Evolutionary conservation across 2,329 filamentous ascomycete genomes (phyloP).

Genomic region (Fusarium sp.): DNA sequence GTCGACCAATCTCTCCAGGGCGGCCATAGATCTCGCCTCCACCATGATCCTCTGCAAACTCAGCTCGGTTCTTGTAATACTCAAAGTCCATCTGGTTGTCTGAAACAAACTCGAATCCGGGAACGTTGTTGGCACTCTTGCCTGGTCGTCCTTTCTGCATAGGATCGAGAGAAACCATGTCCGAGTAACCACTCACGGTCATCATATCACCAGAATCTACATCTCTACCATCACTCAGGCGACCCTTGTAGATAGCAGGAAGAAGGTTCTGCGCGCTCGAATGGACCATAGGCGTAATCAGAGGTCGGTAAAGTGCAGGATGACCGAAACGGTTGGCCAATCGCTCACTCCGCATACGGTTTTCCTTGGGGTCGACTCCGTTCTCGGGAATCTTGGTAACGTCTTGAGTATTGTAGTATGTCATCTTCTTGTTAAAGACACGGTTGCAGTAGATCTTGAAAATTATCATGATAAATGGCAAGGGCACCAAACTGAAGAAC

Average conservation of each 20-base stretch:
- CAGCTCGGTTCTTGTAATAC: constrained; percentile 89
- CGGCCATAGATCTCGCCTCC: constrained; percentile 76
- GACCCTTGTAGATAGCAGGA: constrained; percentile 85
- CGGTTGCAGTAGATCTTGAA: constrained; percentile 89
- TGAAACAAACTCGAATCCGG: constrained; percentile 90
- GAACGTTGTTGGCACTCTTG: constrained; percentile 58
- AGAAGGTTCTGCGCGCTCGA: constrained; percentile 89
- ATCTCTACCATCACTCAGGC: constrained; percentile 74
- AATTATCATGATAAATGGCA: constrained; percentile 79
- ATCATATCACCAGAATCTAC: constrained; percentile 65
- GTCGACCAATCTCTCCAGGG: constrained; percentile 67
- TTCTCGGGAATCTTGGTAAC: constrained; percentile 59
- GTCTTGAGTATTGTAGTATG: constrained; percentile 80
- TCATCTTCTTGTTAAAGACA: constrained; percentile 81
- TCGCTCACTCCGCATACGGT: constrained; percentile 70
- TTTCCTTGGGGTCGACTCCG: constrained; percentile 60
- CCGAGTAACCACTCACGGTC: constrained; percentile 79
- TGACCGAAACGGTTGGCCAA: constrained; percentile 86
- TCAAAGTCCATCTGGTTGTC: constrained; percentile 90
- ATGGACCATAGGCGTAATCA: constrained; percentile 96
- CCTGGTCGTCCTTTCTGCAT: constrained; percentile 72
- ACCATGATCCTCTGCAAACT: constrained; percentile 89
- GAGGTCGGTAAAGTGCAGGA: constrained; percentile 86
- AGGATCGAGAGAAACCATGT: constrained; percentile 81
- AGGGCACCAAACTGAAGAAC: constrained; percentile 76